Evolutionary conservation across 1,284 basidiomycete genomes (phyloP).

Genomic region (Spongiforma sp.): DNA sequence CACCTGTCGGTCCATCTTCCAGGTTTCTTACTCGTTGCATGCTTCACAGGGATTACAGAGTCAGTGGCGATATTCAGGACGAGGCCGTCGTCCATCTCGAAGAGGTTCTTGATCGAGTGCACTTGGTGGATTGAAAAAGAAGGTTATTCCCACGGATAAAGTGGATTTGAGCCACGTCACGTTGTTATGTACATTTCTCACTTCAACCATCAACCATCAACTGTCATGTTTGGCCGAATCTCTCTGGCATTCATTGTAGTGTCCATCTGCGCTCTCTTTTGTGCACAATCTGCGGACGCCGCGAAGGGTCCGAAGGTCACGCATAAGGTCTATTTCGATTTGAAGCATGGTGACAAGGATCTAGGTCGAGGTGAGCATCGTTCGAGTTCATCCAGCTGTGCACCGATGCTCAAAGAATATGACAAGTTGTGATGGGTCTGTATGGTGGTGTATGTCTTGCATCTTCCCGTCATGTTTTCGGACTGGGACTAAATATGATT

Average conservation of each 20-base stretch:
- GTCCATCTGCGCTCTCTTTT: conserved; percentile 72
- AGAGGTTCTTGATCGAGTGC: neutral
- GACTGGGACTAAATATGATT: conserved; percentile 16
- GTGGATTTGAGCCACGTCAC: conserved; percentile 22
- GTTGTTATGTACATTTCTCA: conserved; percentile 19
- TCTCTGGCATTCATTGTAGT: conserved; percentile 67
- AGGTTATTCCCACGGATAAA: conserved; percentile 29
- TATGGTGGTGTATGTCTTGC: conserved; percentile 69
- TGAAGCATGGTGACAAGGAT: conserved; percentile 85
- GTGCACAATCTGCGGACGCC: conserved; percentile 70
- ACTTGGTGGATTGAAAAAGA: conserved; percentile 18
- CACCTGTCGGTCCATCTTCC: conserved; percentile 89
- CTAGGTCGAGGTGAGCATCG: conserved; percentile 76
- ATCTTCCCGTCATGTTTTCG: neutral
- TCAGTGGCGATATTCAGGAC: conserved; percentile 69
- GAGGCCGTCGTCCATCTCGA: conserved; percentile 68
- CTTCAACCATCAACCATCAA: no score
- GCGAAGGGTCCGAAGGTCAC: conserved; percentile 86
- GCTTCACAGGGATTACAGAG: conserved; percentile 33
- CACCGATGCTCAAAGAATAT: conserved; percentile 12
- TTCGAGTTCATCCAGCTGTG: conserved; percentile 5
- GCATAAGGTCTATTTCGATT: conserved; percentile 93
- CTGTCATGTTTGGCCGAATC: conserved; percentile 61
- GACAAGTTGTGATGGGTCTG: conserved; percentile 79
- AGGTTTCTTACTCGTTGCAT: conserved; percentile 57